A percentile compares a stretch with the other conserved stretches of the same genome.
Conservation (phyloP, 345 rosid genomes). For the Cochlearia excelsa region DNA sequence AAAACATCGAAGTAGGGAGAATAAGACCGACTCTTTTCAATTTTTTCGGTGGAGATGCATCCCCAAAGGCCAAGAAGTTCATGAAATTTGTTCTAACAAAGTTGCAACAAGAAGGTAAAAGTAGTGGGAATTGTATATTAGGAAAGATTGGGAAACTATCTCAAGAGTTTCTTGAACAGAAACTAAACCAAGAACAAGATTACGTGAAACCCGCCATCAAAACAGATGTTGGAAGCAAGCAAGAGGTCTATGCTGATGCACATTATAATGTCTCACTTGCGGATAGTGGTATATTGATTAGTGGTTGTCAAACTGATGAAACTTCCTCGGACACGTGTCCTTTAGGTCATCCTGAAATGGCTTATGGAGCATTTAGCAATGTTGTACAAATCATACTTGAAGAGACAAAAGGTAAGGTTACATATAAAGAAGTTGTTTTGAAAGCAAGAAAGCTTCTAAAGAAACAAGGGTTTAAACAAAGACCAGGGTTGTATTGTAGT, state of each 20-base stretch:
- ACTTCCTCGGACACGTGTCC: constrained; percentile 91
- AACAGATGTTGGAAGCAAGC: constrained; percentile 53
- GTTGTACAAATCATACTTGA: constrained; percentile 66
- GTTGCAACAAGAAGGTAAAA: constrained; percentile 49
- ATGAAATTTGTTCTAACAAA: constrained; percentile 73
- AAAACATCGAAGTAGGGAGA: constrained; percentile 74
- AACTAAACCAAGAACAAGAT: constrained; percentile 59
- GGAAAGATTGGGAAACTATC: constrained; percentile 83
- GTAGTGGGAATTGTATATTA: constrained; percentile 52
- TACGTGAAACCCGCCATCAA: constrained; percentile 68
- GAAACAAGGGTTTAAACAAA: constrained; percentile 80
- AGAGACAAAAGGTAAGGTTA: constrained; percentile 48
- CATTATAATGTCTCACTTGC: constrained; percentile 48
- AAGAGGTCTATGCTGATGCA: constrained; percentile 77
- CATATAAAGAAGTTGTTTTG: constrained; percentile 58
- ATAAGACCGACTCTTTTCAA: constrained; percentile 82
- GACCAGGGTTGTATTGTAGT: constrained; percentile 81
- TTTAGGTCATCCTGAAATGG: constrained; percentile 49
- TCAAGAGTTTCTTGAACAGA: constrained; percentile 72
- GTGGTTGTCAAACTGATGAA: constrained; percentile 93
- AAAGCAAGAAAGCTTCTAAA: constrained; percentile 57
- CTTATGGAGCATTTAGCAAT: constrained; percentile 92
- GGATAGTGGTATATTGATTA: constrained; percentile 66
- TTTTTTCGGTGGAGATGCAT: constrained; percentile 80
- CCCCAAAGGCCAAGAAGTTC: constrained; percentile 91